Evolutionary conservation across 2,329 filamentous ascomycete species (phyloP).

Genomic region (Blumeria graminis): DNA sequence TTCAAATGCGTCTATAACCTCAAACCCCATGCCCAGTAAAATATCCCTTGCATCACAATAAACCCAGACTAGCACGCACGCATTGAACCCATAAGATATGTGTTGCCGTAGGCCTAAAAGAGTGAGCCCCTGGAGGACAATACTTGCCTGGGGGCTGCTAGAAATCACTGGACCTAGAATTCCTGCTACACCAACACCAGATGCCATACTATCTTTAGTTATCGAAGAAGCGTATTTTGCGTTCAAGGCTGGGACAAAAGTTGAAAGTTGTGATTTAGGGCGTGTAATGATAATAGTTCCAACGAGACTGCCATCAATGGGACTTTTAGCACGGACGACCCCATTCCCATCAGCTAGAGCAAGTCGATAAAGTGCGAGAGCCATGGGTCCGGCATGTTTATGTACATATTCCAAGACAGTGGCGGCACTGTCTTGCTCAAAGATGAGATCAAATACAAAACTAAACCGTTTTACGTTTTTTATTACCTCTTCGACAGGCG

Average conservation of each 20-base stretch:
- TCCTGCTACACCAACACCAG: slow-evolving; percentile 27
- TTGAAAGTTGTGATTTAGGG: slow-evolving; percentile 29
- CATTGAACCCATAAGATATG: slow-evolving; percentile 35
- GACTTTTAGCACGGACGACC: slow-evolving; percentile 39
- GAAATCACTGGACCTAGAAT: slow-evolving; percentile 44
- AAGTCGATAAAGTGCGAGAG: slow-evolving; percentile 41
- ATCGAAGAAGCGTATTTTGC: not conserved
- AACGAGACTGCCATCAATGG: slow-evolving; percentile 33
- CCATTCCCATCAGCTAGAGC: slow-evolving; percentile 35
- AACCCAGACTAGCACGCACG: slow-evolving; percentile 27
- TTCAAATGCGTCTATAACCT: slow-evolving; percentile 55
- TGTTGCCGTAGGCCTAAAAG: slow-evolving; percentile 41
- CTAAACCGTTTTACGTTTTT: slow-evolving; percentile 26
- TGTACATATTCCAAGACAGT: slow-evolving; percentile 39
- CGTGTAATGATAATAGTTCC: slow-evolving; percentile 43
- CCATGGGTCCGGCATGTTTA: slow-evolving; percentile 35
- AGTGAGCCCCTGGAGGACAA: slow-evolving; percentile 38
- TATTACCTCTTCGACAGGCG: slow-evolving; percentile 34
- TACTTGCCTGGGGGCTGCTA: slow-evolving; percentile 35
- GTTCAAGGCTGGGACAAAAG: slow-evolving; percentile 34
- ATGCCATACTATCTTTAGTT: not conserved
- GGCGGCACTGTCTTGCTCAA: slow-evolving; percentile 33
- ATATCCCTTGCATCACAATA: slow-evolving; percentile 26
- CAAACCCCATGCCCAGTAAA: slow-evolving; percentile 57
- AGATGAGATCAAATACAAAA: slow-evolving; percentile 40